Percentiles rank a stretch among this genome's conserved stretches.
Evolutionary conservation across 2,329 filamentous ascomycete genomes (phyloP).

Genomic region (Fusarium staphyleae): DNA sequence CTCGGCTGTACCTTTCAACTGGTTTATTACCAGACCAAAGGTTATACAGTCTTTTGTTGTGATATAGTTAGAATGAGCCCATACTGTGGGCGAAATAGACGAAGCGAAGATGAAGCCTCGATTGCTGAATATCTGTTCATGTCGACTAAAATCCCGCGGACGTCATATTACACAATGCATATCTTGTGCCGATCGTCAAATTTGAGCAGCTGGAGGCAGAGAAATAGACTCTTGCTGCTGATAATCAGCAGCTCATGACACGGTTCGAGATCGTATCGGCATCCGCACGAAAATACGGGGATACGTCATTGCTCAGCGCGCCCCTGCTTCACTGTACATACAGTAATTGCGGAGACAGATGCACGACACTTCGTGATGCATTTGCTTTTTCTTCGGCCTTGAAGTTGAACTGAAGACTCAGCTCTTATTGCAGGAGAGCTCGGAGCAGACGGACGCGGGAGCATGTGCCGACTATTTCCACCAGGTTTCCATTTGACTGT

Average conservation of each 20-base stretch:
- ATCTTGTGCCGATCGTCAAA: background rate
- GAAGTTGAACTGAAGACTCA: background rate
- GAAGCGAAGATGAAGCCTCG: background rate
- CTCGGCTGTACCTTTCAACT: too few species aligned
- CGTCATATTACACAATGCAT: background rate
- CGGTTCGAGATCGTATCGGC: constrained; percentile 10
- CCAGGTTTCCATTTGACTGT: background rate
- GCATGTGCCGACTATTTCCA: background rate
- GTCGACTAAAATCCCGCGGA: background rate
- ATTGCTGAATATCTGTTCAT: background rate
- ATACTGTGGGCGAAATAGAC: background rate
- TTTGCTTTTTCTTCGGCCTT: constrained; percentile 16
- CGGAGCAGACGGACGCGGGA: background rate
- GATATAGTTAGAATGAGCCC: background rate
- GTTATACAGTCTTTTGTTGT: background rate
- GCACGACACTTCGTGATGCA: constrained; percentile 6
- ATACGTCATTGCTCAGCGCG: constrained; percentile 17
- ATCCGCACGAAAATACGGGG: background rate
- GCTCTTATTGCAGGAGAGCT: background rate
- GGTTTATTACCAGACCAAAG: too few species aligned
- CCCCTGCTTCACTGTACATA: constrained; percentile 7
- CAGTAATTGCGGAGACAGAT: constrained; percentile 17
- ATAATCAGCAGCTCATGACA: constrained; percentile 3
- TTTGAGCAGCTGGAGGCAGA: constrained; percentile 7
- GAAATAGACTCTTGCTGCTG: constrained; percentile 2